phyloP scores from a whole-genome alignment of 2,329 filamentous ascomycete genomes.

The Coniochaeta sp. region DNA sequence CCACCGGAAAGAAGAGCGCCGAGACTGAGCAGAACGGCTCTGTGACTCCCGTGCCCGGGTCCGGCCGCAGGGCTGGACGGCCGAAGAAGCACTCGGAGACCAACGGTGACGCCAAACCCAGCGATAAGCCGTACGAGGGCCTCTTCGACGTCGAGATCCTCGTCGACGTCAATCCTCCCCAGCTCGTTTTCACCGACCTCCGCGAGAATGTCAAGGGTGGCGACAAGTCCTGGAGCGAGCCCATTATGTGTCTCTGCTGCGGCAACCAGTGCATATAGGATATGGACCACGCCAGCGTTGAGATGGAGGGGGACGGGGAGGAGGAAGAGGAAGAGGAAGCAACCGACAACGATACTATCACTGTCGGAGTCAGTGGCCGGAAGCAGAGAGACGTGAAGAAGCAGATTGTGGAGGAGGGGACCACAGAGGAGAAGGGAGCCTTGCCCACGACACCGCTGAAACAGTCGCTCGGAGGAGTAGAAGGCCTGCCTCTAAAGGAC shows the following conservation, averaged over 20 bases:
- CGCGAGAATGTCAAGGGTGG: slow-evolving; percentile 38
- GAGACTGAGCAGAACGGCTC: slow-evolving; percentile 10
- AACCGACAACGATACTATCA: not conserved
- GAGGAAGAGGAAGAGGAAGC: not conserved
- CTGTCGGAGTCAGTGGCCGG: not conserved
- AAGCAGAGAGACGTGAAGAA: not conserved
- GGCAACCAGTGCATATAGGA: slow-evolving; percentile 34
- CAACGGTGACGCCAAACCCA: not conserved
- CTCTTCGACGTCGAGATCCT: slow-evolving; percentile 43
- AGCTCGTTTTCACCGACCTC: slow-evolving; percentile 45
- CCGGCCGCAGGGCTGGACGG: slow-evolving; percentile 14
- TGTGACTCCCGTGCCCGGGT: slow-evolving; percentile 7
- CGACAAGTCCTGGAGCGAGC: slow-evolving; percentile 46
- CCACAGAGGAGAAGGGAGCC: not conserved
- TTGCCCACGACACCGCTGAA: not conserved
- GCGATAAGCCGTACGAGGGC: slow-evolving; percentile 39
- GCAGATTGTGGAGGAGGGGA: not conserved
- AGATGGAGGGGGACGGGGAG: not conserved
- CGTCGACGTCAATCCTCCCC: slow-evolving; percentile 38
- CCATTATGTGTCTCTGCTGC: slow-evolving; percentile 43
- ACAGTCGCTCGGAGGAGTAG: not conserved
- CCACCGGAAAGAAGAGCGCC: slow-evolving; percentile 12
- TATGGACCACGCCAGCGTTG: not conserved
- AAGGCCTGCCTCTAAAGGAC: not conserved
- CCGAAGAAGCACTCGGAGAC: slow-evolving; percentile 15